These are phyloP conservation scores for Dichomitus squalens DNA, from an alignment of 1,284 basidiomycete genomes.

Conservation along the genomic window DNA sequence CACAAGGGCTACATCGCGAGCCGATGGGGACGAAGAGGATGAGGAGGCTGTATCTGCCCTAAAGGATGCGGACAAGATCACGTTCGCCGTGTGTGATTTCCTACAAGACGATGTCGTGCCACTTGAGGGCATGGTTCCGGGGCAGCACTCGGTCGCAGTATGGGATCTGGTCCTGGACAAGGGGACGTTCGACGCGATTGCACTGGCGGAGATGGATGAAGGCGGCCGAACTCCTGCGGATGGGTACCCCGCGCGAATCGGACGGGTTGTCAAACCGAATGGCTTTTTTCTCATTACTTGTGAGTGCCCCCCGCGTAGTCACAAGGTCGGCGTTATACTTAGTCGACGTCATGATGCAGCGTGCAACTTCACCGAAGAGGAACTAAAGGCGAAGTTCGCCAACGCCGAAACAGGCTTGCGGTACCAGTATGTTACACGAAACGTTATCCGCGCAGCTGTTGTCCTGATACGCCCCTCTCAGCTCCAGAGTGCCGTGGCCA, in stretches of 20 bases:
- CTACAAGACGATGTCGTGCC: conserved; percentile 46
- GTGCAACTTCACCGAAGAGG: conserved; percentile 90
- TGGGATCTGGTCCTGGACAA: conserved; percentile 82
- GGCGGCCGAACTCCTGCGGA: conserved; percentile 56
- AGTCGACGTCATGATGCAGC: conserved; percentile 44
- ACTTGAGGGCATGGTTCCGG: conserved; percentile 26
- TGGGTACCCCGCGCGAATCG: conserved; percentile 65
- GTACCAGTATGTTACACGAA: conserved; percentile 62
- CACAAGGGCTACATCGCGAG: conserved; percentile 32
- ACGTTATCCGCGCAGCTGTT: not conserved
- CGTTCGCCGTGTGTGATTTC: conserved; percentile 64
- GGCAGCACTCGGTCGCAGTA: not conserved
- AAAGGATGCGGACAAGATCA: conserved; percentile 37
- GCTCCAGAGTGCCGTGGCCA: conserved; percentile 71
- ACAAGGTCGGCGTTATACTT: not conserved
- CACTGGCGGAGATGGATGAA: conserved; percentile 67
- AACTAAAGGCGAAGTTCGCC: conserved; percentile 65
- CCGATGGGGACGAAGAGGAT: conserved; percentile 5
- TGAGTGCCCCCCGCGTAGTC: conserved; percentile 37
- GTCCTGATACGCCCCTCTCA: conserved; percentile 28
- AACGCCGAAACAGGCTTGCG: conserved; percentile 49
- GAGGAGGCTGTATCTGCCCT: not conserved
- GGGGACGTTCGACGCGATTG: conserved; percentile 88
- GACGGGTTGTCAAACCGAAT: conserved; percentile 60
- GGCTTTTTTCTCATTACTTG: conserved; percentile 87